Evolutionary conservation across 169 alveolate species (phyloP).

Genomic region (Plasmodium malariae): DNA sequence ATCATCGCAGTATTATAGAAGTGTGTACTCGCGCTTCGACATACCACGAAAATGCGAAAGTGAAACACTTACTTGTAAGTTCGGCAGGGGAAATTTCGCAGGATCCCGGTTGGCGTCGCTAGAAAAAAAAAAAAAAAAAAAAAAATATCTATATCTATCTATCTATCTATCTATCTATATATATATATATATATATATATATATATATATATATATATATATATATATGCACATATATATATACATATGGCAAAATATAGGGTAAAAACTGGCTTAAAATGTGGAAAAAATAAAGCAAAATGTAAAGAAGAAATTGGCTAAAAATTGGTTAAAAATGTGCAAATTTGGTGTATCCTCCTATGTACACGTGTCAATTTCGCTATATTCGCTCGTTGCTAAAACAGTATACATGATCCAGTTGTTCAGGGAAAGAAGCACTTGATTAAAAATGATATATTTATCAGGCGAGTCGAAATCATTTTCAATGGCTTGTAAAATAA

Average conservation of each 20-base stretch:
- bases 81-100: conserved; percentile 48
- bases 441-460: conserved; percentile 36
- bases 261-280: no score
- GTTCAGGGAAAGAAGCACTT: conserved; percentile 26
- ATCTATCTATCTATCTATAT: background rate
- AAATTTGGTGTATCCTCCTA: no score
- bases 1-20: background rate
- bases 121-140: background rate
- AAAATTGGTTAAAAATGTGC: no score
- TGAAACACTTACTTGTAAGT: conserved; percentile 25
- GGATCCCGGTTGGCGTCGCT: conserved; percentile 51
- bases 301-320: no score
- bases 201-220: background rate
- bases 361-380: no score
- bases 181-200: background rate
- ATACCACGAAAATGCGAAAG: background rate
- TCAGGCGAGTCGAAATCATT: conserved; percentile 66
- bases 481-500: conserved; percentile 70
- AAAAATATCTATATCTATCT: background rate
- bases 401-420: conserved; percentile 61
- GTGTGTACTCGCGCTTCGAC: background rate
- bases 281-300: no score
- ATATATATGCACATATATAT: background rate
- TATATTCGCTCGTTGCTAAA: no score
- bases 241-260: no score